phyloP scores from a whole-genome alignment of 2,329 filamentous ascomycete species.

The Rachicladosporium sp. region DNA sequence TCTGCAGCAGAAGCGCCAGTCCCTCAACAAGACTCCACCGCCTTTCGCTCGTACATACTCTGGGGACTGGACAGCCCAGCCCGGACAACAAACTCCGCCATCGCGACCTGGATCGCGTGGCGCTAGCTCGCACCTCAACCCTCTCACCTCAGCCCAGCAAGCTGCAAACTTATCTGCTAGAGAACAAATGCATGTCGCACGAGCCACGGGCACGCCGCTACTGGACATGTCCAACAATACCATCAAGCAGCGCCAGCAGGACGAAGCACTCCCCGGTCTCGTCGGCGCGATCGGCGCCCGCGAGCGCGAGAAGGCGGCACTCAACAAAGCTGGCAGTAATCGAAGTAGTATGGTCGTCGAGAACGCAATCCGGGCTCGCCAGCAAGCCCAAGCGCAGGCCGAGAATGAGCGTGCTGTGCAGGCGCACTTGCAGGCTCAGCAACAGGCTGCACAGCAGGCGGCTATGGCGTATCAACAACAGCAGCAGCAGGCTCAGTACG shows the following conservation, averaged over 20 bases:
- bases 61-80: constrained; percentile 32
- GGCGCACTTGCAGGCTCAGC: constrained; percentile 26
- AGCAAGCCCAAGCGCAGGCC: constrained; percentile 40
- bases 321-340: constrained; percentile 47
- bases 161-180: constrained; percentile 61
- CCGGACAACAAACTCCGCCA: constrained; percentile 16
- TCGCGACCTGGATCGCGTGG: constrained; percentile 20
- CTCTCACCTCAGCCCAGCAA: constrained; percentile 27
- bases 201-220: constrained; percentile 65
- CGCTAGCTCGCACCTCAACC: constrained; percentile 13
- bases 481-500: constrained; percentile 9
- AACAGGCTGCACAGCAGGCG: constrained; percentile 15
- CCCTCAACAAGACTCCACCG: constrained; percentile 26
- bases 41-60: constrained; percentile 31
- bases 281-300: constrained; percentile 69
- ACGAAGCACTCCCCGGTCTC: constrained; percentile 38
- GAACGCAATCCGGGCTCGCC: constrained; percentile 47
- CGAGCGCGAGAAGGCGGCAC: constrained; percentile 63
- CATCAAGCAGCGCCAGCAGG: constrained; percentile 19
- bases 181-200: constrained; percentile 80
- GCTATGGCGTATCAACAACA: constrained; percentile 16
- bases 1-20: constrained; percentile 11
- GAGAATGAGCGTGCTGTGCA: constrained; percentile 11
- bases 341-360: constrained; percentile 58
- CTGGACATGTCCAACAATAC: constrained; percentile 51